A percentile compares a stretch with the other conserved stretches of the same genome.
phyloP scores from a whole-genome alignment of 1,284 basidiomycete genomes.

The Ganoderma lucidum region DNA sequence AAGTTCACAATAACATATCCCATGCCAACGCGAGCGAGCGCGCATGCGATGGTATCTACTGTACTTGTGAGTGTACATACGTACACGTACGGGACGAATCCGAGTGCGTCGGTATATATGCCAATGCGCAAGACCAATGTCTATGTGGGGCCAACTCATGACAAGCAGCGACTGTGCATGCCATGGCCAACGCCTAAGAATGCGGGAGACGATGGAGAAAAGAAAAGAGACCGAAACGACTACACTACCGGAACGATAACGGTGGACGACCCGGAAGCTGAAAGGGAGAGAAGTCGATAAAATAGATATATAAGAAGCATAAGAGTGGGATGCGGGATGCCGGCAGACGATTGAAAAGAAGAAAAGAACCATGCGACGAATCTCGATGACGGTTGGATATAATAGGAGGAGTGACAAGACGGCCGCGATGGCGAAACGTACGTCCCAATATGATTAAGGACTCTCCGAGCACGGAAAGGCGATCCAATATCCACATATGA shows the following conservation, averaged over 20 bases:
- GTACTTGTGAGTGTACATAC: background rate
- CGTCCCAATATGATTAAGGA: background rate
- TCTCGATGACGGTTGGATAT: background rate
- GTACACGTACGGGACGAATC: background rate
- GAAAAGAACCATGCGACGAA: background rate
- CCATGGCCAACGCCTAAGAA: background rate
- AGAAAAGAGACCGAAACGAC: background rate
- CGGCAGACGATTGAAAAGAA: background rate
- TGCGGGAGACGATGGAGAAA: background rate
- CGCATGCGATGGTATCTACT: background rate
- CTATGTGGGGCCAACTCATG: background rate
- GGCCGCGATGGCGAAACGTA: background rate
- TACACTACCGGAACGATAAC: background rate
- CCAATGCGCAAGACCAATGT: background rate
- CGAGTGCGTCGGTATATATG: background rate
- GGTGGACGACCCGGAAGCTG: background rate
- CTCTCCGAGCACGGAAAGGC: background rate
- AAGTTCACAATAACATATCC: background rate
- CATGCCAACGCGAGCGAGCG: background rate
- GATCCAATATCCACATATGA: conserved; percentile 12
- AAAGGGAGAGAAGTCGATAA: conserved; percentile 3
- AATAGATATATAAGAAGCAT: conserved; percentile 9
- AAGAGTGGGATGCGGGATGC: background rate
- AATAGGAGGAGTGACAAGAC: conserved; percentile 1
- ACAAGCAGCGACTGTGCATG: background rate